Base-by-base conservation (phyloP, 2,329 filamentous ascomycete genomes). In the Claviceps sp. region DNA sequence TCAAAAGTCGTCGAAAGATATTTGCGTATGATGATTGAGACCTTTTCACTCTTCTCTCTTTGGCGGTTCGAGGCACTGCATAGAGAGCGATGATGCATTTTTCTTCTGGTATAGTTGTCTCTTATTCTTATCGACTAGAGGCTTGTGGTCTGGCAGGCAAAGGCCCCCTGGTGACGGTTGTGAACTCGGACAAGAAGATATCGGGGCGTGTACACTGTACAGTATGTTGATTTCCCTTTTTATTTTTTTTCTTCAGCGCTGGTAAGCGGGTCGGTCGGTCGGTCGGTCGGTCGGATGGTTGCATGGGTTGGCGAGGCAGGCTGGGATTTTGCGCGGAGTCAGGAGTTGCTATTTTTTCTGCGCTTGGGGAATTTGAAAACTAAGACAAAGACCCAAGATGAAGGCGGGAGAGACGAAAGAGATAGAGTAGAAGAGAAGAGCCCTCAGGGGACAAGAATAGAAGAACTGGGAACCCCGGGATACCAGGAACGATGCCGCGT, bases 301-400 rank as follows among this genome's bases (percentile, higher is more conserved):
- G 51, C 40, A 36, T 47, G 56, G 47, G 39, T 46, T 50, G 47
- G 47, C 29, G 29, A 34, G 29, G 29, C 57, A 60, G 57, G 55
- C 55, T 51, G 49, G 54, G 56, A 60, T 62, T 64, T 66, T 66
- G 66, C 66, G 60, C 52, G 66, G 66, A 68, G 66, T 68, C 65
- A 59, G 61, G 63, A 61, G 61, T 64, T 56, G 55, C 34, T 34
- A 34, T 45, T 14, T n/a, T 43, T 43, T 29, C 43, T n/a, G 4
- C 43, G 13, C 22, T 45, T 14, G 43, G 14, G 4, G 14, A 22
- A 23, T 45, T 16, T 34, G 23, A 20, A 20, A 23, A 20, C 1
- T 4, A 9, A 44, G 22, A 23, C 57, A 50, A 57, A 49, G 58
- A 57, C 54, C 54, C 59, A 59, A 59, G 59, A 59, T 52, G 58